Base-by-base conservation (phyloP, 345 rosid genomes). In the Camelina neglecta region DNA sequence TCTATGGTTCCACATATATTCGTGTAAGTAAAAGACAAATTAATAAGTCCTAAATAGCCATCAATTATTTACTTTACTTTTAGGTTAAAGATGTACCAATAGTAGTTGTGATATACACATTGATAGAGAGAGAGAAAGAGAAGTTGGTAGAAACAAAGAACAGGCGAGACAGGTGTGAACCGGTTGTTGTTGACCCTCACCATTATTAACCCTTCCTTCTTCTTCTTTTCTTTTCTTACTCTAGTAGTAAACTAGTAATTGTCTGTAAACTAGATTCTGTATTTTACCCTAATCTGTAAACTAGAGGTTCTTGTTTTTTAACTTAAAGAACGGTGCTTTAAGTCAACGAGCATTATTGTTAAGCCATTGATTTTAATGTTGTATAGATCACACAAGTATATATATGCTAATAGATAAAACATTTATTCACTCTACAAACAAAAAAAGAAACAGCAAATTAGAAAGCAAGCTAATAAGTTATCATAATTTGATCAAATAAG, bases 101-200 rank as follows among this genome's bases (percentile, higher is more conserved):
- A 75, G 29, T 75, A 41, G 74, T 60, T 69, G 70, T 61, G 33
- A 51, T 36, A 42, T 16, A 49, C 10, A 18, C 60, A 60, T 29
- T 41, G 44, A 41, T 3, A 26, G 13, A 56, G 67, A 67, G 16
- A 23, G 67, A 67, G 16, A 29, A 29, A 67, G 38, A 67, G 47
- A 75, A 38, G 59, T 69, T 70, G 80, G 72, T 77, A 44, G 55
- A 75, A 61, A 54, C 65, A 44, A 11, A 62, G 11, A 29, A 4
- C n/a, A 53, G 55, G 57, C 57, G 26, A 75, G 69, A 75, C 79
- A 60, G 55, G 79, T 75, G 74, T 75, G 79, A 35, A 23, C 10
- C 60, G 53, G 73, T 66, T 68, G 63, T 51, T 75, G 68, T 67
- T 75, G 60, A 67, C 20, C 6, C 44, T 67, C 20, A 6, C 67